Evolutionary conservation across 345 rosid species (phyloP).

Genomic region (Noccaea caerulescens): DNA sequence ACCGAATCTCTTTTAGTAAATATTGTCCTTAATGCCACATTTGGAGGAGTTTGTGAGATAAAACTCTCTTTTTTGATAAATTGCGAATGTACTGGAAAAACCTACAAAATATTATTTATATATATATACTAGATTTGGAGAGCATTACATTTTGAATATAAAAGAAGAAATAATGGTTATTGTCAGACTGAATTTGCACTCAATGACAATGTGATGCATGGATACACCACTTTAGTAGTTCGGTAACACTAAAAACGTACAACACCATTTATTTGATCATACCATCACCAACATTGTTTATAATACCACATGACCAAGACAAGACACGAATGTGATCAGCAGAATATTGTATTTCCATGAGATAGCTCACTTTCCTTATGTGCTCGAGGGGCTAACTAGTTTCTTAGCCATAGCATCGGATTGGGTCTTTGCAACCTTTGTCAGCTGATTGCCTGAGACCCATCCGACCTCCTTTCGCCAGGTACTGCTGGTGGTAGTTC

Average conservation of each 20-base stretch:
- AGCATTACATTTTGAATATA: slow-evolving; percentile 3
- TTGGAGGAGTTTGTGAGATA: background rate
- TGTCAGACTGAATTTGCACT: background rate
- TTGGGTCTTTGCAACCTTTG: slow-evolving; percentile 82
- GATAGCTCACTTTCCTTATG: slow-evolving; percentile 18
- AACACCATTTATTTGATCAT: background rate
- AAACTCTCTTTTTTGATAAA: slow-evolving; percentile 9
- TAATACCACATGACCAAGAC: slow-evolving; percentile 24
- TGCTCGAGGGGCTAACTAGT: slow-evolving; percentile 5
- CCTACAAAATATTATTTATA: background rate
- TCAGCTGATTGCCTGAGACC: slow-evolving; percentile 64
- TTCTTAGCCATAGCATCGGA: slow-evolving; percentile 71
- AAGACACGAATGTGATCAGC: slow-evolving; percentile 25
- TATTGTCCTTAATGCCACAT: background rate
- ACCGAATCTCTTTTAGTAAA: background rate
- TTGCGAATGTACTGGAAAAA: background rate
- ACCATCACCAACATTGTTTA: slow-evolving; percentile 11
- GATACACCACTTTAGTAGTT: too few relatives aligned
- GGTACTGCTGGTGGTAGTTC: slow-evolving; percentile 79
- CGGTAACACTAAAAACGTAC: too few relatives aligned
- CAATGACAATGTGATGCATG: too few relatives aligned
- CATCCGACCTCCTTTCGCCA: slow-evolving; percentile 70
- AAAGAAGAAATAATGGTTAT: background rate
- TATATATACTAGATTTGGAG: background rate
- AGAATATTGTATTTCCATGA: slow-evolving; percentile 9